Percentiles rank a stretch among this genome's conserved stretches.
Conservation (phyloP, 257 asterid species). For the Prunella vulgaris region DNA sequence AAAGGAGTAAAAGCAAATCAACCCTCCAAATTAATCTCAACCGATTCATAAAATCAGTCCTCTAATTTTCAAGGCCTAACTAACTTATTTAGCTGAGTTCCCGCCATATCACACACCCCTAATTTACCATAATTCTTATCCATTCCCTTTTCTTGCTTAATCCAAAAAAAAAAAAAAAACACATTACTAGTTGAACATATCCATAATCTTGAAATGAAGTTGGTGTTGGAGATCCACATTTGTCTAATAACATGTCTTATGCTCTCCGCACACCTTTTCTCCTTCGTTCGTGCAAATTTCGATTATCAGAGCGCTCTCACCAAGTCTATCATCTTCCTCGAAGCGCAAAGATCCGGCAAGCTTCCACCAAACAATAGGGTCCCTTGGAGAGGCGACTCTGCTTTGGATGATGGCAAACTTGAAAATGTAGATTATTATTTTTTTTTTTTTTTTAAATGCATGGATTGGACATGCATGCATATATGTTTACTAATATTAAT, state of each 20-base stretch:
- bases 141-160: neutral
- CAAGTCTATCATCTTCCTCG: slow-evolving; percentile 69
- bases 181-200: neutral
- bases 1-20: neutral
- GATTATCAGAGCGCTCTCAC: slow-evolving; percentile 55
- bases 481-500: neutral
- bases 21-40: slow-evolving; percentile 23
- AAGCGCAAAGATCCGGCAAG: slow-evolving; percentile 89
- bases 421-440: slow-evolving; percentile 34
- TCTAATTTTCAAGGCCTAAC: slow-evolving; percentile 27
- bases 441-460: no score
- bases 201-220: slow-evolving; percentile 10
- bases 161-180: neutral
- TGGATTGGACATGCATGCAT: no score
- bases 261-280: slow-evolving; percentile 17
- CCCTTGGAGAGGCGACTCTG: slow-evolving; percentile 83
- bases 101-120: slow-evolving; percentile 29
- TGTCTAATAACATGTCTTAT: slow-evolving; percentile 29
- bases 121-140: neutral
- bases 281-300: slow-evolving; percentile 28
- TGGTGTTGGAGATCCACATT: slow-evolving; percentile 25
- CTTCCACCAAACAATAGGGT: slow-evolving; percentile 60
- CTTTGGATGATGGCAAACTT: slow-evolving; percentile 58
- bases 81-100: slow-evolving; percentile 20
- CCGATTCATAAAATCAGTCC: slow-evolving; percentile 7